A percentile compares a stretch with the other conserved stretches of the same genome.
These are phyloP conservation scores for Thermothelomyces thermophilus DNA, from an alignment of 2,329 filamentous ascomycete genomes.

Conservation along the genomic window DNA sequence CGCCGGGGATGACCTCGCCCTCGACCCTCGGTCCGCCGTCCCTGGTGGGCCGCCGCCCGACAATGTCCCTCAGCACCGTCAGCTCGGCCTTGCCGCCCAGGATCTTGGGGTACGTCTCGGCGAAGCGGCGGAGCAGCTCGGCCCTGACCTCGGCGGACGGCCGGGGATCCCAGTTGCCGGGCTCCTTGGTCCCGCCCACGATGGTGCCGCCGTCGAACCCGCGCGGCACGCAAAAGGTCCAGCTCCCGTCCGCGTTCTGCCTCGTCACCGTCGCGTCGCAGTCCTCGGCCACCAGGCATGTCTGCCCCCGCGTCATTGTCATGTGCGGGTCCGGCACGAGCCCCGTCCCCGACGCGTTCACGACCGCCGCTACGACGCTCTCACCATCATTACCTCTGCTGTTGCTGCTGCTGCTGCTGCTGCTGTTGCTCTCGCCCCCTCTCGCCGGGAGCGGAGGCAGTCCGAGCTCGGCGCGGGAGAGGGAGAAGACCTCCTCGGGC, in stretches of 20 bases:
- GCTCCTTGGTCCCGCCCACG: constrained; percentile 60
- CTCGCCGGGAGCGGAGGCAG: no score
- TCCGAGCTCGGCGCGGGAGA: constrained; percentile 32
- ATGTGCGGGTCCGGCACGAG: constrained; percentile 37
- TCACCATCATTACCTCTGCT: no score
- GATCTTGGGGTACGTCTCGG: constrained; percentile 32
- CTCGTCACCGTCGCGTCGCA: constrained; percentile 45
- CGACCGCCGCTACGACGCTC: constrained; percentile 33
- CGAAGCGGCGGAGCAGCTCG: constrained; percentile 37
- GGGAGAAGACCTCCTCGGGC: constrained; percentile 34
- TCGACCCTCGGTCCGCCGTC: constrained; percentile 36
- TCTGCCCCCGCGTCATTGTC: constrained; percentile 43
- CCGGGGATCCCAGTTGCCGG: constrained; percentile 46
- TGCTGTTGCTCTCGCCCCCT: no score
- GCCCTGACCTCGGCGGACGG: constrained; percentile 42
- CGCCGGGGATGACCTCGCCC: constrained; percentile 31
- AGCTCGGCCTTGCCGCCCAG: constrained; percentile 22
- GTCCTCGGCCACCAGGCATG: constrained; percentile 37
- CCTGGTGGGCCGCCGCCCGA: constrained; percentile 27
- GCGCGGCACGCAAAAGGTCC: constrained; percentile 57
- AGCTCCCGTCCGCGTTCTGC: constrained; percentile 56
- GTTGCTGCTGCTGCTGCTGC: no score
- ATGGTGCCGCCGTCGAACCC: constrained; percentile 57
- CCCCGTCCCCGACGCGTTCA: constrained; percentile 42
- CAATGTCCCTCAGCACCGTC: constrained; percentile 27